phyloP scores from a whole-genome alignment of 1,284 basidiomycete genomes.

The Butyriboletus regius region DNA sequence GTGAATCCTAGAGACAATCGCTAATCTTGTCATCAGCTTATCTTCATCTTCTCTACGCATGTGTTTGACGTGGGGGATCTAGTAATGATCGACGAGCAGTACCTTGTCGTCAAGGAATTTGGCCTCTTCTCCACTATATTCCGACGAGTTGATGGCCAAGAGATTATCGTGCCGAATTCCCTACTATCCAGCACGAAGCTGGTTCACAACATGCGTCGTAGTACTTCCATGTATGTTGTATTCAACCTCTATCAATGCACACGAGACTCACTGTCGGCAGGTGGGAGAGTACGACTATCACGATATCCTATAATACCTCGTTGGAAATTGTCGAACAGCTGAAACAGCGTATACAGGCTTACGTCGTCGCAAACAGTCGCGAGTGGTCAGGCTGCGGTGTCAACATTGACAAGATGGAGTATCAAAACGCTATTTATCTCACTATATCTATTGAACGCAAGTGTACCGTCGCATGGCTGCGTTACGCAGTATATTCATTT shows the following conservation, averaged over 20 bases:
- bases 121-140: conserved; percentile 78
- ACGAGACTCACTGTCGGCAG: conserved; percentile 33
- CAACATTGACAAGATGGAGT: conserved; percentile 72
- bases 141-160: conserved; percentile 70
- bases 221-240: conserved; percentile 57
- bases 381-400: conserved; percentile 62
- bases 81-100: conserved; percentile 61
- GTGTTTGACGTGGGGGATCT: conserved; percentile 73
- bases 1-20: background rate
- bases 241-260: background rate
- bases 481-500: conserved; percentile 11
- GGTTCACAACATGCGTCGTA: conserved; percentile 71
- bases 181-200: conserved; percentile 67
- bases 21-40: conserved; percentile 40
- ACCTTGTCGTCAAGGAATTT: conserved; percentile 57
- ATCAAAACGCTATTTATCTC: conserved; percentile 62
- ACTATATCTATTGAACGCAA: conserved; percentile 70
- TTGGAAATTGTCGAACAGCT: conserved; percentile 66
- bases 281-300: conserved; percentile 70
- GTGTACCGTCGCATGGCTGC: conserved; percentile 22
- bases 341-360: conserved; percentile 50
- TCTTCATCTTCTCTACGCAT: conserved; percentile 79
- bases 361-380: conserved; percentile 59
- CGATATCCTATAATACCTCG: conserved; percentile 59
- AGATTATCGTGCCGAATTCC: conserved; percentile 74